Base-by-base conservation (phyloP, 176 grass and related monocot genomes). In the Lolium perenne region DNA sequence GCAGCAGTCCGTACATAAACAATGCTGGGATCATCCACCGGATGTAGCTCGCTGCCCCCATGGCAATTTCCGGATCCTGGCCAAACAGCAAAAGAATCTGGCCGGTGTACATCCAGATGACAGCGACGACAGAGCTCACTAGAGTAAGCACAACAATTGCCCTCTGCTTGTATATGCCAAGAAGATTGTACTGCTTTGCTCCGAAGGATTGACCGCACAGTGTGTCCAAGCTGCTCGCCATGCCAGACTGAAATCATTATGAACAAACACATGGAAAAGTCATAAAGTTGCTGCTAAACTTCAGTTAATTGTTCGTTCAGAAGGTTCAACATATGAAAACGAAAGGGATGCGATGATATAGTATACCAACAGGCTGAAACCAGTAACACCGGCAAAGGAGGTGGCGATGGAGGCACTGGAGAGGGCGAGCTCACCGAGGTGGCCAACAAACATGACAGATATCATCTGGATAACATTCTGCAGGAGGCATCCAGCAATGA, bases 191-290 rank as follows among this genome's bases (percentile, higher is more conserved):
- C 66, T 86, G 74, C 70, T 95, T 95, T 13, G 93, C 93, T n/a
- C 93, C 93, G 10, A 81, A 92, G 35, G 88, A 78, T 83, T 95
- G 90, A 8, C 93, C 90, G 14, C 90, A 95, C 9, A 95, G 70
- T 25, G 85, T 87, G 70, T 87, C 85, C 78, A 87, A 74, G 35
- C 85, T 82, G 58, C 85, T 87, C 10, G 85, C 29, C 85, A 87
- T 87, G 85, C 85, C 85, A 55, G 78, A 35, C 78, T 82, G 56
- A 60, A 51, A 80, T 74, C 43, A 72, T 35, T 26, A 65, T 22
- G 20, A 71, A 55, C 14, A 64, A 29, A 25, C 58, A 8, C 4
- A 17, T 54, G 14, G 51, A 4, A 16, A 17, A 54, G 51, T 15
- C 51, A 21, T 49, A 25, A 80, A 80, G 1, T 13, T 65, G 56